A percentile compares a stretch with the other conserved stretches of the same genome.
Conservation (phyloP, 2,329 filamentous ascomycete genomes). For the Neoarthrinium moseri region DNA sequence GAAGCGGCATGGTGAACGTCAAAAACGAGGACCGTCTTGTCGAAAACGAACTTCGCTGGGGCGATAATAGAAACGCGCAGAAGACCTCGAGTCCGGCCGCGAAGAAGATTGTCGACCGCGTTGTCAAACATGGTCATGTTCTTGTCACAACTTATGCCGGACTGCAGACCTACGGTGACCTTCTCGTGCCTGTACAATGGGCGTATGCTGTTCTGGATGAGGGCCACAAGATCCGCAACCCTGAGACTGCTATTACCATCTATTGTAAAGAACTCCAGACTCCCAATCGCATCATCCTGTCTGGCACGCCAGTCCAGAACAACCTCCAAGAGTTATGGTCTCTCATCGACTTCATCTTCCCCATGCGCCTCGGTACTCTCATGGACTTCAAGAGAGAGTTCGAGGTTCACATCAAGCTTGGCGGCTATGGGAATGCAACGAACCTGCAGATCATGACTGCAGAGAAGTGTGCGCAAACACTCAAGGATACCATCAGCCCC, state of each 20-base stretch:
- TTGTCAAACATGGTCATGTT: slow-evolving; percentile 83
- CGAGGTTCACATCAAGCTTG: slow-evolving; percentile 88
- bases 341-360: slow-evolving; percentile 94
- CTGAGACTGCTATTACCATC: slow-evolving; percentile 90
- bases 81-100: slow-evolving; percentile 66
- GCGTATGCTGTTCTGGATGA: slow-evolving; percentile 93
- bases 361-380: slow-evolving; percentile 89
- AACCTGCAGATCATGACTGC: slow-evolving; percentile 94
- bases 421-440: slow-evolving; percentile 92
- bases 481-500: slow-evolving; percentile 91
- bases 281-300: slow-evolving; percentile 86
- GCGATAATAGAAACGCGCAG: slow-evolving; percentile 40
- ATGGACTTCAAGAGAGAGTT: slow-evolving; percentile 90
- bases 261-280: slow-evolving; percentile 93
- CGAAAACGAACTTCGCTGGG: slow-evolving; percentile 54
- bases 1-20: slow-evolving; percentile 92
- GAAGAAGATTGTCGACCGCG: slow-evolving; percentile 76
- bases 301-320: slow-evolving; percentile 97
- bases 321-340: slow-evolving; percentile 96
- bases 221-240: slow-evolving; percentile 97
- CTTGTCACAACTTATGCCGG: slow-evolving; percentile 95
- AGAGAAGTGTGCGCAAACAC: slow-evolving; percentile 86
- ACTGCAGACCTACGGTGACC: slow-evolving; percentile 84
- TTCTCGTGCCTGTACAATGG: slow-evolving; percentile 83
- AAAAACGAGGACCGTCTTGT: slow-evolving; percentile 57